Evolutionary conservation across 2,329 filamentous ascomycete species (phyloP).

Genomic region (Dendryphion nanum): DNA sequence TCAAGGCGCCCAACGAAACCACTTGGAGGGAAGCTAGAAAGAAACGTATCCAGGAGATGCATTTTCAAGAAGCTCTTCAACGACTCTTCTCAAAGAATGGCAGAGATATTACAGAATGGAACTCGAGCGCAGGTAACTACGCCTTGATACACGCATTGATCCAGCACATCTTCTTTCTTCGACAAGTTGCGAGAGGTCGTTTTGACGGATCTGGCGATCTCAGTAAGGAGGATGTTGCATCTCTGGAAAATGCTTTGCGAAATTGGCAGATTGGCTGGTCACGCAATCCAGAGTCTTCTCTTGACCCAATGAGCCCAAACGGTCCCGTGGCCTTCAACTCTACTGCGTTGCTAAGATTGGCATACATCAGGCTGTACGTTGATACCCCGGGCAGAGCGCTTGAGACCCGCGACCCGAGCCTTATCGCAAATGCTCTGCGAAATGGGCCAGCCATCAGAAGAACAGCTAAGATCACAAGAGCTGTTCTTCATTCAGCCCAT

Average conservation of each 20-base stretch:
- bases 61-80: constrained; percentile 34
- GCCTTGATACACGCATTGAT: constrained; percentile 70
- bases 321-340: constrained; percentile 67
- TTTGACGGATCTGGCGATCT: constrained; percentile 32
- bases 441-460: constrained; percentile 59
- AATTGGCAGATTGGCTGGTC: constrained; percentile 45
- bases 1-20: constrained; percentile 52
- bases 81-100: constrained; percentile 34
- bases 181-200: constrained; percentile 47
- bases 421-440: constrained; percentile 61
- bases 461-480: constrained; percentile 60
- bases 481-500: constrained; percentile 67
- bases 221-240: constrained; percentile 40
- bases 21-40: constrained; percentile 47
- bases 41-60: constrained; percentile 19
- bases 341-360: constrained; percentile 59
- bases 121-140: constrained; percentile 58
- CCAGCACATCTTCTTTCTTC: constrained; percentile 69
- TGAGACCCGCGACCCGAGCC: constrained; percentile 62
- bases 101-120: constrained; percentile 29
- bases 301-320: constrained; percentile 53
- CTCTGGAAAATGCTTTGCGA: constrained; percentile 44
- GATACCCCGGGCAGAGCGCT: constrained; percentile 64
- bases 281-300: constrained; percentile 40
- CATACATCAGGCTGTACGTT: constrained; percentile 65